Evolutionary conservation across 2,329 filamentous ascomycete genomes (phyloP).

Genomic region (Apiospora aurea): DNA sequence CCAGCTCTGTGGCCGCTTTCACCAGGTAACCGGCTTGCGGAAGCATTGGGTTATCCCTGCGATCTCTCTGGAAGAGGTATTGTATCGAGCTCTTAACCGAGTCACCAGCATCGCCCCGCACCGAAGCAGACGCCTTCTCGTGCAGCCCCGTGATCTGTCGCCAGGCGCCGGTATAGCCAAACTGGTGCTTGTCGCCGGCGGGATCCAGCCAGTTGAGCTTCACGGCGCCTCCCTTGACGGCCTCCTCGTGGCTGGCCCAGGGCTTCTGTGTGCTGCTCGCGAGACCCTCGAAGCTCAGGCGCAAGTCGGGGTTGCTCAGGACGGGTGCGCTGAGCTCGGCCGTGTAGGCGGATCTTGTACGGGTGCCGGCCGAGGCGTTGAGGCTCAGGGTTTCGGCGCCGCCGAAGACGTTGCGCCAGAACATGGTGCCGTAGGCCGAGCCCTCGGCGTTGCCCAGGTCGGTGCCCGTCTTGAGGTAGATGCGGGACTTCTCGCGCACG

Average conservation of each 20-base stretch:
- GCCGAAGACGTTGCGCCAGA: constrained; percentile 92
- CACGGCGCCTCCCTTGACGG: constrained; percentile 76
- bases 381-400: constrained; percentile 89
- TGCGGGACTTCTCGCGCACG: constrained; percentile 79
- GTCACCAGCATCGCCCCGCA: constrained; percentile 87
- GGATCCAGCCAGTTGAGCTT: constrained; percentile 77
- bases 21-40: constrained; percentile 83
- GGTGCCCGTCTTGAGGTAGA: constrained; percentile 92
- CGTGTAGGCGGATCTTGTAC: constrained; percentile 90
- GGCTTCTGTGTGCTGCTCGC: constrained; percentile 86
- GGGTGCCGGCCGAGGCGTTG: constrained; percentile 87
- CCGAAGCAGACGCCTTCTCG: constrained; percentile 77
- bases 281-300: constrained; percentile 79
- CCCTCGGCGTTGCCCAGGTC: constrained; percentile 94
- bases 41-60: constrained; percentile 83
- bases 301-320: constrained; percentile 81
- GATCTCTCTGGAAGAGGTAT: constrained; percentile 81
- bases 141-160: constrained; percentile 84
- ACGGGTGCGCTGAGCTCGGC: constrained; percentile 85
- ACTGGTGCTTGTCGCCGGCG: constrained; percentile 73
- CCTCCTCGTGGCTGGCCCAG: constrained; percentile 95
- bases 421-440: constrained; percentile 86
- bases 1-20: constrained; percentile 81
- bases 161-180: constrained; percentile 85
- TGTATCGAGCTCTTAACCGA: constrained; percentile 87